Conservation (phyloP, 2,329 filamentous ascomycete species). For the Capronia coronata region DNA sequence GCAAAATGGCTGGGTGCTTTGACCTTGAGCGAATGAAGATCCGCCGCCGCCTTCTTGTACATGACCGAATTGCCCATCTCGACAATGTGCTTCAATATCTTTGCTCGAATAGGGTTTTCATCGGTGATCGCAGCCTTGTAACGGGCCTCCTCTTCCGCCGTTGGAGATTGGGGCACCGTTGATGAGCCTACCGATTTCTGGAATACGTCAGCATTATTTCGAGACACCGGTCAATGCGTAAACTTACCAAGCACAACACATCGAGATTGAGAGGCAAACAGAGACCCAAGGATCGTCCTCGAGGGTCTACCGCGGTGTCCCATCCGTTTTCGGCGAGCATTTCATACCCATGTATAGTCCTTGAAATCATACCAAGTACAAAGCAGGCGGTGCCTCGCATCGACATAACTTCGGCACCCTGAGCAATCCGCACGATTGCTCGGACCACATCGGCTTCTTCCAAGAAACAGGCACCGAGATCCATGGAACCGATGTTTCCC, state of each 20-base stretch:
- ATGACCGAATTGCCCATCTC: slow-evolving; percentile 91
- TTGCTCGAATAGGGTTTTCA: slow-evolving; percentile 57
- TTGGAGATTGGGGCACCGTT: slow-evolving; percentile 37
- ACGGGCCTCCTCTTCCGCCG: slow-evolving; percentile 42
- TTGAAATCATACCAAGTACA: slow-evolving; percentile 83
- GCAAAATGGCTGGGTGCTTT: slow-evolving; percentile 70
- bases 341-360: slow-evolving; percentile 85
- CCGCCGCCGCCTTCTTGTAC: slow-evolving; percentile 75
- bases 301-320: slow-evolving; percentile 80
- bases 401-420: slow-evolving; percentile 81
- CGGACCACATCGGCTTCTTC: slow-evolving; percentile 84
- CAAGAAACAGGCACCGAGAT: slow-evolving; percentile 87
- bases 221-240: background rate
- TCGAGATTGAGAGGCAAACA: slow-evolving; percentile 75
- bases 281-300: slow-evolving; percentile 77
- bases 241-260: slow-evolving; percentile 61
- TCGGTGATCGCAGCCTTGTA: slow-evolving; percentile 56
- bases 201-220: slow-evolving; percentile 6
- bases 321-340: slow-evolving; percentile 85
- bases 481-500: slow-evolving; percentile 97
- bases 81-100: slow-evolving; percentile 75
- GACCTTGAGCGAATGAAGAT: slow-evolving; percentile 66
- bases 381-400: slow-evolving; percentile 95
- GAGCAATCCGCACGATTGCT: slow-evolving; percentile 80
- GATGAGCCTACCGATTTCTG: slow-evolving; percentile 16